These are phyloP conservation scores for Triticum aestivum DNA, from an alignment of 176 grass and related monocot species.

Conservation along the genomic window DNA sequence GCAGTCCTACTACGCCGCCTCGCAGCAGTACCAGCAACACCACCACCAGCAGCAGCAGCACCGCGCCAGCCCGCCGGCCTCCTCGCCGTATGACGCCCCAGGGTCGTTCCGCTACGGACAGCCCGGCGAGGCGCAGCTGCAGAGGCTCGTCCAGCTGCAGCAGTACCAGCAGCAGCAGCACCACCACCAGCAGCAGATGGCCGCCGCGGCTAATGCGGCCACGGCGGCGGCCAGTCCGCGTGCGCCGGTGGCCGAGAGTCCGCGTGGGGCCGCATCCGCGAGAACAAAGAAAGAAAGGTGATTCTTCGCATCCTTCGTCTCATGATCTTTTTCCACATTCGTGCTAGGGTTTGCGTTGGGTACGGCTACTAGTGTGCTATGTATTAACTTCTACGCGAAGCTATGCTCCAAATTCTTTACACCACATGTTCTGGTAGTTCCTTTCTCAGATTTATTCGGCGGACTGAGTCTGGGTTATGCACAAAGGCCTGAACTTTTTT, in stretches of 20 bases:
- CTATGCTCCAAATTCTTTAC: background rate
- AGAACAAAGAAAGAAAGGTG: constrained; percentile 50
- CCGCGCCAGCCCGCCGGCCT: constrained; percentile 9
- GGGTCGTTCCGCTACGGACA: constrained; percentile 29
- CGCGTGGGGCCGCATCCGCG: constrained; percentile 30
- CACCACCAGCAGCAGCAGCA: constrained; percentile 36
- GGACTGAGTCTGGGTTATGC: background rate
- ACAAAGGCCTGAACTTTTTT: background rate
- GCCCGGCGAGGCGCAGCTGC: constrained; percentile 38
- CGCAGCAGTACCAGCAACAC: constrained; percentile 60
- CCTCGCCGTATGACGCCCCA: constrained; percentile 27
- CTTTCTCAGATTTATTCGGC: constrained; percentile 32
- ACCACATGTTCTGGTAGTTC: background rate
- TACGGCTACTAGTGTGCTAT: constrained; percentile 2
- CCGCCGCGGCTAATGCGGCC: constrained; percentile 8
- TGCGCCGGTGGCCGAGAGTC: constrained; percentile 34
- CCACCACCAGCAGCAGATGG: constrained; percentile 15
- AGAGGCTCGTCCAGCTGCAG: constrained; percentile 48
- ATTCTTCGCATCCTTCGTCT: background rate
- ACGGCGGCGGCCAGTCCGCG: constrained; percentile 40
- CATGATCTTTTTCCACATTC: background rate
- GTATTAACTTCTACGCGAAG: constrained; percentile 38
- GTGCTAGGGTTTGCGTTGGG: constrained; percentile 40
- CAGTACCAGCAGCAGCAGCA: constrained; percentile 41
- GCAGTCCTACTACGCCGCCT: constrained; percentile 35